Evolutionary conservation across 345 rosid species (phyloP).

Genomic region (Moringa oleifera): DNA sequence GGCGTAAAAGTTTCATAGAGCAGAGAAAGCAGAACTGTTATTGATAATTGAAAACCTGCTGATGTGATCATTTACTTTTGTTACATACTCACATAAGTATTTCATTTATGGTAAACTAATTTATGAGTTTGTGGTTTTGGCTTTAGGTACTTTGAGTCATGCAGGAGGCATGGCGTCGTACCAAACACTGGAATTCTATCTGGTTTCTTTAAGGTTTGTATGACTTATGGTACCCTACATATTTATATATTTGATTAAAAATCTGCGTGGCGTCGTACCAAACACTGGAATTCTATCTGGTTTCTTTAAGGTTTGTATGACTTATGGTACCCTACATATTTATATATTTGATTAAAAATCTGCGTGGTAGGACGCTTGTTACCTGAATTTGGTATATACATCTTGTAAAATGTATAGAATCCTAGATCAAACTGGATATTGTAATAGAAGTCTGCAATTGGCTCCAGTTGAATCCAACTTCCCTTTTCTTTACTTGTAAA

Average conservation of each 20-base stretch:
- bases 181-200: constrained; percentile 56
- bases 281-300: constrained; percentile 46
- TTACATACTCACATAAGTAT: not conserved
- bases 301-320: constrained; percentile 56
- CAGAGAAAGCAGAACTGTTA: no score
- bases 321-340: not conserved
- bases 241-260: not conserved
- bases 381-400: no score
- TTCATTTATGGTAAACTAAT: not conserved
- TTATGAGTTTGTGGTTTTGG: constrained; percentile 9
- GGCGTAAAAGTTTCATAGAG: no score
- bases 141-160: constrained; percentile 59
- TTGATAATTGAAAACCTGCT: not conserved
- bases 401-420: not conserved
- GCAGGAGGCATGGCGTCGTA: constrained; percentile 44
- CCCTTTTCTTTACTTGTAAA: not conserved
- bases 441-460: not conserved
- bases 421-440: not conserved
- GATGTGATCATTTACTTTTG: not conserved
- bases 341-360: not conserved
- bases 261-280: constrained; percentile 44
- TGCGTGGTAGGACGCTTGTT: constrained; percentile 24
- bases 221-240: not conserved
- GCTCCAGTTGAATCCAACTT: not conserved
- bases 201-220: constrained; percentile 60